phyloP scores from a whole-genome alignment of 805 yeast genomes.

The Starmerella tilneyi region DNA sequence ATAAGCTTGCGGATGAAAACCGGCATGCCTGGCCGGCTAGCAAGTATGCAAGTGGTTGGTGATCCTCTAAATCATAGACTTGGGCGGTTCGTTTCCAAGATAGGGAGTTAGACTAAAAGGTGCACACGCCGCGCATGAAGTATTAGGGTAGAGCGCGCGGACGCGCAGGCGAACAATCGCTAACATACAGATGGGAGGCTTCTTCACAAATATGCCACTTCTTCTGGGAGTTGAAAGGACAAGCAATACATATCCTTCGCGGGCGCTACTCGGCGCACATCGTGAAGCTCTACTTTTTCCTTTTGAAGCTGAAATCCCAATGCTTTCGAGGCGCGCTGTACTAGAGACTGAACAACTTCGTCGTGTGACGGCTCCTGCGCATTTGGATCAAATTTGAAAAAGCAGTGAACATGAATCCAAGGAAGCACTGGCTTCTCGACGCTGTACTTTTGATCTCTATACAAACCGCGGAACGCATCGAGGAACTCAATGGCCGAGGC shows the following conservation, averaged over 20 bases:
- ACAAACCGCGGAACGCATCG: slow-evolving; percentile 67
- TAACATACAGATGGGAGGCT: too few relatives aligned
- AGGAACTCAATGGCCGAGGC: slow-evolving; percentile 81
- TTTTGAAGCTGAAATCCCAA: slow-evolving; percentile 40
- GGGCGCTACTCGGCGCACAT: slow-evolving; percentile 91
- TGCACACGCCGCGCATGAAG: too few relatives aligned
- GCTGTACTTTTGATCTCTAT: slow-evolving; percentile 32
- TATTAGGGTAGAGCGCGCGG: too few relatives aligned
- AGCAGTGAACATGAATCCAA: slow-evolving; percentile 76
- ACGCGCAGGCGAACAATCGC: too few relatives aligned
- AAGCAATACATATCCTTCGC: slow-evolving; percentile 94
- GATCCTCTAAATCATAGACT: too few relatives aligned
- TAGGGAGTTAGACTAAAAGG: too few relatives aligned
- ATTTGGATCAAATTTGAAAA: slow-evolving; percentile 72
- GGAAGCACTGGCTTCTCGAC: slow-evolving; percentile 54
- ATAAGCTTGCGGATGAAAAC: not conserved
- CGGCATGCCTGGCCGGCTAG: too few relatives aligned
- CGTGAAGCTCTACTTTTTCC: slow-evolving; percentile 51
- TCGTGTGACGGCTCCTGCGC: slow-evolving; percentile 62
- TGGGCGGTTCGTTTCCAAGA: too few relatives aligned
- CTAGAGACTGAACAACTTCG: slow-evolving; percentile 59
- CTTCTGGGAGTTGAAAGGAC: slow-evolving; percentile 49
- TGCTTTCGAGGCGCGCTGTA: slow-evolving; percentile 40
- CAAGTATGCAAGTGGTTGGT: too few relatives aligned
- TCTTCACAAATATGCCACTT: slow-evolving; percentile 30